Evolutionary conservation across 257 asterid genomes (phyloP).

Genomic region (Lantana camara): DNA sequence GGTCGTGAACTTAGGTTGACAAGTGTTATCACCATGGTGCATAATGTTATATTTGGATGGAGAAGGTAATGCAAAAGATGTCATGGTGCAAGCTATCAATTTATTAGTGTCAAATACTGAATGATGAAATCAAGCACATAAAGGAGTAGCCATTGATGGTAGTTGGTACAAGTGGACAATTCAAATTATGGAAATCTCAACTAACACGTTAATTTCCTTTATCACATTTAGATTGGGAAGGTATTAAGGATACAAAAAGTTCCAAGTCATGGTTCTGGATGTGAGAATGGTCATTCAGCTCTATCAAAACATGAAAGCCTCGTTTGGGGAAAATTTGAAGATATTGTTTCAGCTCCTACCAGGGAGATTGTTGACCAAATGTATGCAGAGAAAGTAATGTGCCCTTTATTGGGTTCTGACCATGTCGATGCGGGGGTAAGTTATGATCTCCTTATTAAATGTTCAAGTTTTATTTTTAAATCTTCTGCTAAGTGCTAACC

Average conservation of each 20-base stretch:
- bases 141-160: constrained; percentile 20
- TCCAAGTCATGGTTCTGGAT: constrained; percentile 50
- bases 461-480: constrained; percentile 13
- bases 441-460: constrained; percentile 8
- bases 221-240: constrained; percentile 67
- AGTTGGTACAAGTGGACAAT: constrained; percentile 22
- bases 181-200: constrained; percentile 5
- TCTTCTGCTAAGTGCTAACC: too few species aligned
- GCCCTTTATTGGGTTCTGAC: constrained; percentile 74
- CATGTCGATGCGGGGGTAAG: constrained; percentile 96
- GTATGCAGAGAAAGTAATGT: constrained; percentile 77
- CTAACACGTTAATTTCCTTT: constrained; percentile 13
- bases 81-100: constrained; percentile 13
- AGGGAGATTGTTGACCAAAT: constrained; percentile 69
- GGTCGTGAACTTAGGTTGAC: constrained; percentile 25
- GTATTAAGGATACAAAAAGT: constrained; percentile 76
- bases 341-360: constrained; percentile 70
- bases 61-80: neutral
- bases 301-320: constrained; percentile 56
- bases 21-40: constrained; percentile 5
- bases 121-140: neutral
- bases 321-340: constrained; percentile 68
- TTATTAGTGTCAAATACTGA: neutral
- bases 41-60: constrained; percentile 7
- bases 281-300: constrained; percentile 53